Base-by-base conservation (phyloP, 805 yeast genomes). In the Lachancea kluyveri region DNA sequence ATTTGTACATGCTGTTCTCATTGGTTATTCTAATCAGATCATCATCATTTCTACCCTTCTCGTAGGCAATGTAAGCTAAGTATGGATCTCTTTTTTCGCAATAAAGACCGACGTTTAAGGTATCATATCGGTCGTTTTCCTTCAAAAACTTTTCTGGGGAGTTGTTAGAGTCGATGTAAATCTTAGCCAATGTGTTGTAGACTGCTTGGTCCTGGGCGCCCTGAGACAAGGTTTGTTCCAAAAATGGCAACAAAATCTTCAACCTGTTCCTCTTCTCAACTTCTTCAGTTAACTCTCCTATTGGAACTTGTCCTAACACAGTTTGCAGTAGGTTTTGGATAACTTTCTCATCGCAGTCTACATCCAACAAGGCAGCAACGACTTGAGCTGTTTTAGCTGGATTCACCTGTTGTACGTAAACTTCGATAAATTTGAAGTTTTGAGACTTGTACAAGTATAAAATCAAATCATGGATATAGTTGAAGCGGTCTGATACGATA, bases 41-140 rank as follows among this genome's bases (percentile, higher is more conserved):
- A 36, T 70, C 79, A 58, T 92, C 96, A 50, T 90, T 88, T 33
- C 72, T 68, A 55, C 99, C 99, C 65, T 88, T 90, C 40, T 94
- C 94, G 62, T 92, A 92, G 31, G 96, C 94, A 64, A 92, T 92
- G 62, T 86, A 92, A 17, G 98, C 99, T 57, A 92, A 70, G 65
- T 86, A 92, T 41, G 99, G 99, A 55, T 92, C 99, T 64, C 98
- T 83, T 75, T 85, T 90, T 65, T 92, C 99, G 72, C 99, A 92
- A 69, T 92, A 92, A 57, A 77, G 86, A 70, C 98, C 99, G 45
- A 92, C 96, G 50, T 82, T 82, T 46, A 84, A 67, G n/a, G 97
- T 81, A 63, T 92, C 94, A 64, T 92, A 92, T 53, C 72, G 71
- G 47, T 78, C 72, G 61, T 92, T 92, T 62, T 90, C 97, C 56